A percentile compares a stretch with the other conserved stretches of the same genome.
Evolutionary conservation across 2,329 filamentous ascomycete species (phyloP).

Genomic region (Fragosphaeria purpurea): DNA sequence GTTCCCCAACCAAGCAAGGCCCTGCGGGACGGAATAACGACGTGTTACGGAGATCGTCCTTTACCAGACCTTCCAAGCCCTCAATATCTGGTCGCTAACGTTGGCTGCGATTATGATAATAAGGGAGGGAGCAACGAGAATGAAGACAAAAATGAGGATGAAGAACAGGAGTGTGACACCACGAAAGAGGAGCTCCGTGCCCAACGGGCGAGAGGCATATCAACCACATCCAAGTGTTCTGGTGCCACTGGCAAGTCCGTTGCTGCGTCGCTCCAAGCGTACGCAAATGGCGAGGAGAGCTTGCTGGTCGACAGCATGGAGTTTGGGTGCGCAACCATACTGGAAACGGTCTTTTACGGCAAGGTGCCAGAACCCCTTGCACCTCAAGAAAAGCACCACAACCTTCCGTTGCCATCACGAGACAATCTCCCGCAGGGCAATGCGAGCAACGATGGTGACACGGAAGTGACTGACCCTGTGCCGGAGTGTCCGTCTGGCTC

Average conservation of each 20-base stretch:
- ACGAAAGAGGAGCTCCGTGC: background rate
- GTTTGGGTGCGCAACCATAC: conserved; percentile 1
- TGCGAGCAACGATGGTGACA: background rate
- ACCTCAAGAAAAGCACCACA: no score
- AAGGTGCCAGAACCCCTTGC: no score
- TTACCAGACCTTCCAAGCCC: no score
- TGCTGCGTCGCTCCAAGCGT: conserved; percentile 7
- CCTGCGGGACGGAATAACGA: no score
- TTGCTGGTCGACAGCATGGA: conserved; percentile 3
- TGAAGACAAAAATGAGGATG: background rate
- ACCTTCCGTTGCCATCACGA: no score
- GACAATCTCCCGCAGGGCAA: no score
- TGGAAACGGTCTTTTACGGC: conserved; percentile 1
- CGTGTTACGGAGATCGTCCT: no score
- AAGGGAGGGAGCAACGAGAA: background rate
- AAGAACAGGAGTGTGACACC: background rate
- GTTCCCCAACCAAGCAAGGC: no score
- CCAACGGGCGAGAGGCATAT: background rate
- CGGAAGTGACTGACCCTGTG: background rate
- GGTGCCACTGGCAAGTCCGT: conserved; percentile 11
- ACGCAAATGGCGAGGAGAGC: conserved; percentile 4
- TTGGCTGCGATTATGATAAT: background rate
- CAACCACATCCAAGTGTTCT: background rate
- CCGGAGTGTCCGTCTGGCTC: background rate
- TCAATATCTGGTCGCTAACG: no score